These are phyloP conservation scores for Stagonosporopsis cucurbitacearum DNA, from an alignment of 2,329 filamentous ascomycete species.

Conservation along the genomic window DNA sequence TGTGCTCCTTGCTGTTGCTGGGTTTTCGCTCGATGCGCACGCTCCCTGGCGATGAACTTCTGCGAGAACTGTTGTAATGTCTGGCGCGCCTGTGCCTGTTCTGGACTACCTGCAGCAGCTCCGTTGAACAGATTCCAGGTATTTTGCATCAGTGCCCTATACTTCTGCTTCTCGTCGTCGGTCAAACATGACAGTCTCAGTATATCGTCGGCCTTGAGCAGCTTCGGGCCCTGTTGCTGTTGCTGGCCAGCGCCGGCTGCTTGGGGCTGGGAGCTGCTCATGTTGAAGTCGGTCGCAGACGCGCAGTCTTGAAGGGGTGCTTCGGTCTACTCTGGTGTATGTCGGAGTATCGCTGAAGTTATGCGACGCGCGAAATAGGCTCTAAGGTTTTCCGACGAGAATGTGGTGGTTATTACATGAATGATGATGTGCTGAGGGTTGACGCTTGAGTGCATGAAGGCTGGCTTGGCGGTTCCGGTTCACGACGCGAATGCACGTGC, in stretches of 20 bases:
- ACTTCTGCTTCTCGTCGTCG: slow-evolving; percentile 62
- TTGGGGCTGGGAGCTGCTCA: slow-evolving; percentile 46
- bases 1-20: slow-evolving; percentile 30
- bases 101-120: slow-evolving; percentile 55
- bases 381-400: background rate
- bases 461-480: slow-evolving; percentile 19
- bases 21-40: slow-evolving; percentile 49
- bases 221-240: slow-evolving; percentile 23
- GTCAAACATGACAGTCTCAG: slow-evolving; percentile 51
- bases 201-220: slow-evolving; percentile 46
- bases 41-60: slow-evolving; percentile 58
- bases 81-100: slow-evolving; percentile 58
- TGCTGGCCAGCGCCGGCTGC: slow-evolving; percentile 29
- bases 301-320: slow-evolving; percentile 7
- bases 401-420: slow-evolving; percentile 1
- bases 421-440: slow-evolving; percentile 4
- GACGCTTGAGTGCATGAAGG: slow-evolving; percentile 14
- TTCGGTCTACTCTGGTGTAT: background rate
- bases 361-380: slow-evolving; percentile 3
- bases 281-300: slow-evolving; percentile 24
- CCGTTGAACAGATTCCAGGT: slow-evolving; percentile 62
- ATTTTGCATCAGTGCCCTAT: slow-evolving; percentile 60
- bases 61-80: slow-evolving; percentile 60
- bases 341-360: background rate
- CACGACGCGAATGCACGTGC: slow-evolving; percentile 28